Evolutionary conservation across 1,284 basidiomycete species (phyloP).

Genomic region (Violaceomyces palustris): DNA sequence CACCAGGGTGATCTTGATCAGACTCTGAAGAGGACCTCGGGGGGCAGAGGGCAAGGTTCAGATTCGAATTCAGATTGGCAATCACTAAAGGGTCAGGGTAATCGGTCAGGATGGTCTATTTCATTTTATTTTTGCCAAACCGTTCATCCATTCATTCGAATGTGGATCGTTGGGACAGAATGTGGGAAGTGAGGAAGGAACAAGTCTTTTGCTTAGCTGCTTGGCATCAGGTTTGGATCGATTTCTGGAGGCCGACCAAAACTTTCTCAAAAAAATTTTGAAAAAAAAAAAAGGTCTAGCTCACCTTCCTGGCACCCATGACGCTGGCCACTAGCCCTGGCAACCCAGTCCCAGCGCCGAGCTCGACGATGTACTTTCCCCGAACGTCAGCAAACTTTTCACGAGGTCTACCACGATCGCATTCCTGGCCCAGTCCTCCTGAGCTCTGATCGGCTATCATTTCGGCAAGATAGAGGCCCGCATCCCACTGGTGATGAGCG

Average conservation of each 20-base stretch:
- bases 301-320: conserved; percentile 12
- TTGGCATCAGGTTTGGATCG: too few relatives aligned
- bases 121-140: neutral
- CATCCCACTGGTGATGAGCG: conserved; percentile 50
- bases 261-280: too few relatives aligned
- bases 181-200: too few relatives aligned
- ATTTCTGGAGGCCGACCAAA: too few relatives aligned
- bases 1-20: neutral
- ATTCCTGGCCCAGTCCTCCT: neutral
- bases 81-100: conserved; percentile 29
- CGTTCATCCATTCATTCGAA: neutral
- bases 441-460: conserved; percentile 19
- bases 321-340: conserved; percentile 31
- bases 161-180: too few relatives aligned
- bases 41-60: conserved; percentile 10
- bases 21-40: too few relatives aligned
- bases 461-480: conserved; percentile 38
- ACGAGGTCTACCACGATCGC: too few relatives aligned
- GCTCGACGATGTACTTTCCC: conserved; percentile 24
- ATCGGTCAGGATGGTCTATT: conserved; percentile 25
- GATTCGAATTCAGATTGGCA: conserved; percentile 11
- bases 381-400: conserved; percentile 22
- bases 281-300: too few relatives aligned
- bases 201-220: too few relatives aligned
- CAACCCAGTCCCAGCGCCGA: conserved; percentile 44